Percentiles rank a stretch among this genome's conserved stretches.
These are phyloP conservation scores for Gautieria morchelliformis DNA, from an alignment of 768 basidiomycete genomes.

Conservation along the genomic window DNA sequence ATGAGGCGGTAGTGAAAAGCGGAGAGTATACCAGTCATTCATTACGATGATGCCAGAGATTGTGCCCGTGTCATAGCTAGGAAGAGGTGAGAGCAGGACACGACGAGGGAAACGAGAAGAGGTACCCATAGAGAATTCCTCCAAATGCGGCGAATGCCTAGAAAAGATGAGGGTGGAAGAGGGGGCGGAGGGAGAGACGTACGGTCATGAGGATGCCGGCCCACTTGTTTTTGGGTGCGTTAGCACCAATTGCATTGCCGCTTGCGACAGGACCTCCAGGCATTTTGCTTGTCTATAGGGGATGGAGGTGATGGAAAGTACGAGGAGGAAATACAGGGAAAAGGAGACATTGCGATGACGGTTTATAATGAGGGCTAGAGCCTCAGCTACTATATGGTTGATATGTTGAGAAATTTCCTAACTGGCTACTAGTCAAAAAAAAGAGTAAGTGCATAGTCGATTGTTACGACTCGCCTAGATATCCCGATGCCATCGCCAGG, in stretches of 20 bases:
- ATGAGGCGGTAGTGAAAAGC: slow-evolving; percentile 22
- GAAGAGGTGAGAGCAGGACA: slow-evolving; percentile 24
- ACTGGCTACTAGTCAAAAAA: too few relatives aligned
- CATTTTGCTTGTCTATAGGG: too few relatives aligned
- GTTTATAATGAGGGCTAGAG: too few relatives aligned
- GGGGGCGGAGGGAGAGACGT: background rate
- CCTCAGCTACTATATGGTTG: too few relatives aligned
- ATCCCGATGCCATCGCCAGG: too few relatives aligned
- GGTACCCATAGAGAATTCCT: slow-evolving; percentile 25
- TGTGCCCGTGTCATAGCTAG: slow-evolving; percentile 73
- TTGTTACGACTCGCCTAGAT: too few relatives aligned
- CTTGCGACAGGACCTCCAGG: too few relatives aligned
- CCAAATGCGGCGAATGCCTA: slow-evolving; percentile 35
- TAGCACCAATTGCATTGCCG: slow-evolving; percentile 24
- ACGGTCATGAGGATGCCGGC: too few relatives aligned
- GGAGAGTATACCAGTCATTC: slow-evolving; percentile 41
- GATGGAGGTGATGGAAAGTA: background rate
- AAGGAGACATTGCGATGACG: too few relatives aligned
- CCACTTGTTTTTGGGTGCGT: slow-evolving; percentile 28
- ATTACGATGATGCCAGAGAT: slow-evolving; percentile 72
- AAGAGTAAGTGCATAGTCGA: too few relatives aligned
- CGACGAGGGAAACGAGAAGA: slow-evolving; percentile 27
- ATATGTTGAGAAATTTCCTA: too few relatives aligned
- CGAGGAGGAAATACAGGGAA: background rate
- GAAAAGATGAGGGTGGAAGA: background rate